Conservation (phyloP, 23 red algal species). For the Agarophyton chilense region DNA sequence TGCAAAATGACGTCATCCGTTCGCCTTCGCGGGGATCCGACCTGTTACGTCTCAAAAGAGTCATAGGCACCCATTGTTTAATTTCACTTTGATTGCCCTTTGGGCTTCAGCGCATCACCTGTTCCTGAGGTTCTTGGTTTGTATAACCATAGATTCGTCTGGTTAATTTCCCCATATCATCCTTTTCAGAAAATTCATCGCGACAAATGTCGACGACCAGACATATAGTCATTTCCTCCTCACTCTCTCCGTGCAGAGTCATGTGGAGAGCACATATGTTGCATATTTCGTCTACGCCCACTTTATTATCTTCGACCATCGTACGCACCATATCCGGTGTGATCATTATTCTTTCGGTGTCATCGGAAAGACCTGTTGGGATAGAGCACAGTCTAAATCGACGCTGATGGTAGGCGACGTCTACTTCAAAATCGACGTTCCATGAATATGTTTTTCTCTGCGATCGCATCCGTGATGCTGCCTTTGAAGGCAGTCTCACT, state of each 20-base stretch:
- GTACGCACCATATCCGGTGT: constrained; percentile 16
- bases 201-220: constrained; percentile 17
- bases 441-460: constrained; percentile 13
- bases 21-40: constrained; percentile 28
- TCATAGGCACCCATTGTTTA: neutral
- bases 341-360: constrained; percentile 9
- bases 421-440: constrained; percentile 21
- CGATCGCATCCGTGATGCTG: neutral
- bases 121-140: constrained; percentile 6
- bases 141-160: constrained; percentile 28
- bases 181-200: neutral
- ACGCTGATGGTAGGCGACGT: constrained; percentile 10
- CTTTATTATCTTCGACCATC: neutral
- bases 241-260: neutral
- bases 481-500: neutral
- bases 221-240: neutral
- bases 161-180: neutral
- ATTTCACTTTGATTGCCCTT: neutral
- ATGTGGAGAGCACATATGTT: constrained; percentile 28
- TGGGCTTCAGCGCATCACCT: neutral
- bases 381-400: constrained; percentile 10
- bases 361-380: constrained; percentile 4
- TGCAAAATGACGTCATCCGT: constrained; percentile 67
- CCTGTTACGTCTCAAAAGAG: constrained; percentile 37
- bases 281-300: neutral